Percentiles rank a stretch among this genome's conserved stretches.
phyloP scores from a whole-genome alignment of 2,329 filamentous ascomycete species.

The Monilinia fructicola region DNA sequence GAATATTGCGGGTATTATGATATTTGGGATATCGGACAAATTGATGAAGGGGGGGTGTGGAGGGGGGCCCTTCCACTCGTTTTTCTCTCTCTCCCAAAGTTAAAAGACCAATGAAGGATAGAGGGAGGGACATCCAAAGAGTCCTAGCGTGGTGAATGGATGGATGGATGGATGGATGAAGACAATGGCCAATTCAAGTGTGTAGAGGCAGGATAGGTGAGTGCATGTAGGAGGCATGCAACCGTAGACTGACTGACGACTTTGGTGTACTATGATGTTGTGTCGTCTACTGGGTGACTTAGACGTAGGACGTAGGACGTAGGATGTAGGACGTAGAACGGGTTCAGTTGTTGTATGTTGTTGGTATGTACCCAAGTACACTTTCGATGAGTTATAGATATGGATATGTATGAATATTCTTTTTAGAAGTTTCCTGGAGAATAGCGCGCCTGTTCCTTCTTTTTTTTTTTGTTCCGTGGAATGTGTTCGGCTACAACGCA shows the following conservation, averaged over 20 bases:
- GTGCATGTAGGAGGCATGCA: background rate
- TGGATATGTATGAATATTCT: constrained; percentile 11
- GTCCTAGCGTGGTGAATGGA: background rate
- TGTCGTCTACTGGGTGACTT: background rate
- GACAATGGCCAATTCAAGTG: too few relatives aligned
- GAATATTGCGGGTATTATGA: constrained; percentile 12
- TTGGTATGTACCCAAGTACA: background rate
- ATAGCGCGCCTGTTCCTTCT: constrained; percentile 17
- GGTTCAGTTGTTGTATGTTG: background rate
- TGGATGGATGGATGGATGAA: too few relatives aligned
- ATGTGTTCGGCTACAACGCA: constrained; percentile 4
- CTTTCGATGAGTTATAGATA: background rate
- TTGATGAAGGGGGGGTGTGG: background rate
- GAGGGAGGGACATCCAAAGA: background rate
- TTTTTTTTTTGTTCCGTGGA: constrained; percentile 4
- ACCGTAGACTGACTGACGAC: background rate
- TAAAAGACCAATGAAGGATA: background rate
- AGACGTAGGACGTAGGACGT: background rate
- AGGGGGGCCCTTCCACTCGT: background rate
- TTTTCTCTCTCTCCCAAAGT: background rate
- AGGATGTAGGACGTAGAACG: background rate
- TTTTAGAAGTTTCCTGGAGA: constrained; percentile 8
- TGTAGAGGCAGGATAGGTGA: background rate
- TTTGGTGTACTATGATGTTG: background rate
- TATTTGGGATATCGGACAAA: constrained; percentile 8